Conservation (phyloP, 2,329 filamentous ascomycete genomes). For the Alternaria alternata region DNA sequence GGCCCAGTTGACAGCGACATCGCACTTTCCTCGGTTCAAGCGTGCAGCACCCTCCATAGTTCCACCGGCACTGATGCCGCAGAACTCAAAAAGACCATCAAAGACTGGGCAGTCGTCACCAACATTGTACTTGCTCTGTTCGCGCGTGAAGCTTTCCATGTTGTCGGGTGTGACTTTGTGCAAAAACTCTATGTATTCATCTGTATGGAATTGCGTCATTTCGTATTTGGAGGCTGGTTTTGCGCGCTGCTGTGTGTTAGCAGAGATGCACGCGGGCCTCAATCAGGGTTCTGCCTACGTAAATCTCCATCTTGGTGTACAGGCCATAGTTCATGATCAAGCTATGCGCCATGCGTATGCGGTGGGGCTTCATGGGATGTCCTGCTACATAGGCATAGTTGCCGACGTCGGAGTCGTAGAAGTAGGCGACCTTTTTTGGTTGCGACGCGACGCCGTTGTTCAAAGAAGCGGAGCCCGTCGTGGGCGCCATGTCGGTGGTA, state of each 20-base stretch:
- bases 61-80: constrained; percentile 73
- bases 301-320: constrained; percentile 79
- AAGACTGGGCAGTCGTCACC: constrained; percentile 72
- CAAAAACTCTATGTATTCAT: constrained; percentile 76
- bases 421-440: constrained; percentile 89
- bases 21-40: constrained; percentile 72
- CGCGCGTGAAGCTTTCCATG: constrained; percentile 91
- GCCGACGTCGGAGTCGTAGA: constrained; percentile 97
- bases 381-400: constrained; percentile 93
- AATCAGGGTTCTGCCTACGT: constrained; percentile 56
- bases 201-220: constrained; percentile 77
- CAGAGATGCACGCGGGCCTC: neutral
- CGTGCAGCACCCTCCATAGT: constrained; percentile 76
- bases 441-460: constrained; percentile 39
- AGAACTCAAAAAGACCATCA: constrained; percentile 75
- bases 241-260: constrained; percentile 46
- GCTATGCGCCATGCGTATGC: constrained; percentile 71
- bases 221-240: constrained; percentile 70
- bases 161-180: constrained; percentile 96
- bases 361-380: constrained; percentile 73
- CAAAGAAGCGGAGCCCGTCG: constrained; percentile 19
- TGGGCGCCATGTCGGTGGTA: constrained; percentile 7
- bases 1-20: constrained; percentile 73
- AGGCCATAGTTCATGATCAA: constrained; percentile 76
- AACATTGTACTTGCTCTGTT: constrained; percentile 81